Evolutionary conservation across 495 filamentous ascomycete genomes (phyloP).

Genomic region (Parathielavia hyrcaniae): DNA sequence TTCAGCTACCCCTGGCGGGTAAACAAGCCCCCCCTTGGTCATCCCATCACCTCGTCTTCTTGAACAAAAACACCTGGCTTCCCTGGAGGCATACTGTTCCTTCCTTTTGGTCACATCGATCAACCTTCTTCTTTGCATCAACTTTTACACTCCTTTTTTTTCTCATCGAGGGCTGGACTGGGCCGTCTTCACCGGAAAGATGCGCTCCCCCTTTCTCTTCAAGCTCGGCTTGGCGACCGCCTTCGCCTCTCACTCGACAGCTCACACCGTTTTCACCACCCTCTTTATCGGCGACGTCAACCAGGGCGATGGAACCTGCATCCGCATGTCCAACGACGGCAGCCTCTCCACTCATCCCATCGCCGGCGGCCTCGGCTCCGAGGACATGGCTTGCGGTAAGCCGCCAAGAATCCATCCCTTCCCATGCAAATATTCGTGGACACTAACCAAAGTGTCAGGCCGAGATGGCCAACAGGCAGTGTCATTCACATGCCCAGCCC

Average conservation of each 20-base stretch:
- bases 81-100: not conserved
- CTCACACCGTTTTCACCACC: conserved; percentile 63
- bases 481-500: conserved; percentile 51
- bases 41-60: not conserved
- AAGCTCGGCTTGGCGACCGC: conserved; percentile 28
- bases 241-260: conserved; percentile 33
- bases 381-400: conserved; percentile 66
- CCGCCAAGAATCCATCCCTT: not conserved
- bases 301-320: conserved; percentile 63
- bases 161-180: conserved; percentile 13
- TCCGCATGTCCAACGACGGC: conserved; percentile 56
- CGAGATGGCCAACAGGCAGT: conserved; percentile 51
- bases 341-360: conserved; percentile 50
- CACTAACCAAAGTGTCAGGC: conserved; percentile 35
- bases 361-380: conserved; percentile 36
- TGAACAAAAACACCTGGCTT: not conserved
- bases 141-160: not conserved
- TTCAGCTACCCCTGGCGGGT: not conserved
- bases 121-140: not conserved
- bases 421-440: too few relatives aligned
- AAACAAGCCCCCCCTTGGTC: not conserved
- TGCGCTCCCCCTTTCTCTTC: conserved; percentile 26
- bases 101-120: not conserved
- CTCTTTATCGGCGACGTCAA: conserved; percentile 57
- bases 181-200: conserved; percentile 7